Conservation (phyloP, 371 early-diverging fungal genomes). For the Vairimorpha ceranae region DNA sequence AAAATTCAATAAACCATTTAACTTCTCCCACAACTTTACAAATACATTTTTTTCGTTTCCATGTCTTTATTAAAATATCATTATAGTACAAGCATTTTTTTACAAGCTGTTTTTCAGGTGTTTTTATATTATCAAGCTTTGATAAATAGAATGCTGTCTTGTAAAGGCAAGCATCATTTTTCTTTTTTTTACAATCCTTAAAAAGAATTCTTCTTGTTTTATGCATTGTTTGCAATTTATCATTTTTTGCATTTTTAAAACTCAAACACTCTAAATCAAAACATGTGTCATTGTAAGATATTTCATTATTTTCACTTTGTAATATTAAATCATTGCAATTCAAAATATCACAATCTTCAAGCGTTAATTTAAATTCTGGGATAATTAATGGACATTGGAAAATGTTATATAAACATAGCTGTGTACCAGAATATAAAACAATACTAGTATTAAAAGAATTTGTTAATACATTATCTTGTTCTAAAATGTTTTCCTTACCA, state of each 20-base stretch:
- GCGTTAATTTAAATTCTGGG: too few species aligned
- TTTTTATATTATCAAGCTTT: background rate
- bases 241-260: too few species aligned
- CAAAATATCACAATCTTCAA: background rate
- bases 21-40: constrained; percentile 2
- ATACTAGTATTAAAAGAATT: too few species aligned
- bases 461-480: too few species aligned
- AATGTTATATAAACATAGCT: too few species aligned
- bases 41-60: background rate
- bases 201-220: background rate
- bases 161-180: background rate
- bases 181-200: background rate
- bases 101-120: background rate
- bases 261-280: too few species aligned
- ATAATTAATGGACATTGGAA: too few species aligned
- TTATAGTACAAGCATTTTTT: background rate
- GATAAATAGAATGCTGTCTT: background rate
- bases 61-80: background rate
- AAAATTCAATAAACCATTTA: background rate
- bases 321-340: too few species aligned
- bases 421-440: too few species aligned
- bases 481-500: too few species aligned
- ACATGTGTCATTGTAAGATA: too few species aligned
- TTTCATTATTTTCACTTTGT: too few species aligned
- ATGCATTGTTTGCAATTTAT: background rate